These are phyloP conservation scores for Termitomyces sp. DNA, from an alignment of 768 basidiomycete genomes.

Conservation along the genomic window DNA sequence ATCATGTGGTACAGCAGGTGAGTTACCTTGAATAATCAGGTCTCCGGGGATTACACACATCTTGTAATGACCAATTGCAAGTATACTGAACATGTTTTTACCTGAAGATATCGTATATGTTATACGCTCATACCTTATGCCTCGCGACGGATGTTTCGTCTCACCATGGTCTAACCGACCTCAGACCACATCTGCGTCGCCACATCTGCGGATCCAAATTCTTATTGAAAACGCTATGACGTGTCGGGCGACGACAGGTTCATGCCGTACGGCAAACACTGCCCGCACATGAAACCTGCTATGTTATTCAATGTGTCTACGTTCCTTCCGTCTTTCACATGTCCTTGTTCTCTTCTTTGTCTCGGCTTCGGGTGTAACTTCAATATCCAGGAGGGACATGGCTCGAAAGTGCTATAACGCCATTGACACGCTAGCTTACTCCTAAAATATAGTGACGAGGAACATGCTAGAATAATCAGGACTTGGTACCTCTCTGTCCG, in stretches of 20 bases:
- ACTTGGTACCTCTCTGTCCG: too few relatives aligned
- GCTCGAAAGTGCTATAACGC: too few relatives aligned
- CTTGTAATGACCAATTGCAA: not conserved
- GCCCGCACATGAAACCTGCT: not conserved
- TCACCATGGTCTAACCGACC: not conserved
- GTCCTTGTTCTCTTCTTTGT: not conserved
- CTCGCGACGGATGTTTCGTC: not conserved
- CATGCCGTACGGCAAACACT: not conserved
- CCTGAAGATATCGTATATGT: too few relatives aligned
- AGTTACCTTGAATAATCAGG: not conserved
- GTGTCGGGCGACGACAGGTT: not conserved
- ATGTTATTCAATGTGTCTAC: not conserved
- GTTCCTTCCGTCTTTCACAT: too few relatives aligned
- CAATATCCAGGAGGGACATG: too few relatives aligned
- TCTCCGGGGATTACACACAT: not conserved
- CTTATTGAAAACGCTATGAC: not conserved
- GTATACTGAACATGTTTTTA: too few relatives aligned
- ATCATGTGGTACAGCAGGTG: too few relatives aligned
- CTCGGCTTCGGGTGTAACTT: too few relatives aligned
- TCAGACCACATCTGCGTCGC: too few relatives aligned
- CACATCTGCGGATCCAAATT: not conserved
- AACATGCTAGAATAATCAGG: too few relatives aligned
- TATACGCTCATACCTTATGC: not conserved
- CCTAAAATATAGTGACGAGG: too few relatives aligned
- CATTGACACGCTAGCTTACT: too few relatives aligned